Percentiles rank a stretch among this genome's conserved stretches.
phyloP scores from a whole-genome alignment of 805 yeast genomes.

The Candida gorgasii region DNA sequence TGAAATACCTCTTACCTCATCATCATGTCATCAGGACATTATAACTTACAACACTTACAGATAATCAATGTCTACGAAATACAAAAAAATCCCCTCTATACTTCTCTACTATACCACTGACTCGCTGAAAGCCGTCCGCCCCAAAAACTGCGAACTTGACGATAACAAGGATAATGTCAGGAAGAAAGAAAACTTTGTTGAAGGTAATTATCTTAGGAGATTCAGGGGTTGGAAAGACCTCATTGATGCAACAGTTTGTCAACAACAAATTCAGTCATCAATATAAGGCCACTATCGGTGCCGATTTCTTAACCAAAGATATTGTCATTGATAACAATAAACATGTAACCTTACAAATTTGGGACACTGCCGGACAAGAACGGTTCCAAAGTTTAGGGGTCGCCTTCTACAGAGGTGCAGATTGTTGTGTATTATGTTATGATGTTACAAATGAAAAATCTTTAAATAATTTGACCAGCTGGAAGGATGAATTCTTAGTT shows the following conservation, averaged over 20 bases:
- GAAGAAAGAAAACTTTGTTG: constrained; percentile 71
- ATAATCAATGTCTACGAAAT: too few relatives aligned
- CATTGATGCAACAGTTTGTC: constrained; percentile 95
- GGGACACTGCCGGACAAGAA: constrained; percentile 99
- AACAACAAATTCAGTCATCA: constrained; percentile 93
- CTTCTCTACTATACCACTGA: too few relatives aligned
- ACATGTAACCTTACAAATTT: constrained; percentile 78
- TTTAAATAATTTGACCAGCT: constrained; percentile 80
- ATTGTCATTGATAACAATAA: constrained; percentile 76
- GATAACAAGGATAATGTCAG: constrained; percentile 40
- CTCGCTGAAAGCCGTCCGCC: too few relatives aligned
- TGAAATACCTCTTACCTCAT: too few relatives aligned
- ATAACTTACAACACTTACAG: too few relatives aligned
- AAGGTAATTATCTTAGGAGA: constrained; percentile 94
- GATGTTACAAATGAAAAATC: constrained; percentile 95
- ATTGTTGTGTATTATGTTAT: constrained; percentile 93
- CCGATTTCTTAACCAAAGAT: constrained; percentile 93
- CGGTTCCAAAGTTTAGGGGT: constrained; percentile 95
- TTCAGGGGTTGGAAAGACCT: constrained; percentile 97
- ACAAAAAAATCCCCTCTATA: too few relatives aligned
- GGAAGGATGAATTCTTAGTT: constrained; percentile 94
- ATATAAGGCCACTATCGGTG: constrained; percentile 97
- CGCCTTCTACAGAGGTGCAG: constrained; percentile 97
- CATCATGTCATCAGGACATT: too few relatives aligned
- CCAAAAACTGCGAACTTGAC: constrained; percentile 6